Conservation (phyloP, 768 basidiomycete genomes). For the Infundibulicybe gibba region DNA sequence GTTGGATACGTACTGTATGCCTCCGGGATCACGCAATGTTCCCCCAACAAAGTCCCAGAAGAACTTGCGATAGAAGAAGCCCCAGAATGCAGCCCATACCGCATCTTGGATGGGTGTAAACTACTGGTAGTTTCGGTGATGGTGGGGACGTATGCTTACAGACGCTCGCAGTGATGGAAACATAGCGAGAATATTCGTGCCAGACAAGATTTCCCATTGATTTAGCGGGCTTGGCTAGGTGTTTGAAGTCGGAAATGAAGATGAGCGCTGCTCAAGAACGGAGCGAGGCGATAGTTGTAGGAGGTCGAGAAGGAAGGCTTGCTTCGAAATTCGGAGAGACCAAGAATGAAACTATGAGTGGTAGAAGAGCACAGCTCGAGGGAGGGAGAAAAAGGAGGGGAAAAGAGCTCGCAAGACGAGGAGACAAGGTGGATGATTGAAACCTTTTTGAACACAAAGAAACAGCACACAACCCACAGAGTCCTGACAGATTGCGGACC, state of each 20-base stretch:
- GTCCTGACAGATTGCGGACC: not conserved
- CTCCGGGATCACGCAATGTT: constrained; percentile 73
- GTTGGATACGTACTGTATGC: constrained; percentile 50
- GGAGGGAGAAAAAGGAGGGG: constrained; percentile 25
- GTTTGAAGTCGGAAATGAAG: constrained; percentile 6
- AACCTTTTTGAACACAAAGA: constrained; percentile 8
- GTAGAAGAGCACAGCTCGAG: constrained; percentile 34
- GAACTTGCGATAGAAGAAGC: constrained; percentile 85
- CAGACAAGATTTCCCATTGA: constrained; percentile 80
- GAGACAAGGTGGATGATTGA: constrained; percentile 22
- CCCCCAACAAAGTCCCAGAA: constrained; percentile 96
- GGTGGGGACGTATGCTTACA: constrained; percentile 47
- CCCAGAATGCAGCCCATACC: constrained; percentile 81
- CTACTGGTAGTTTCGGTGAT: constrained; percentile 1
- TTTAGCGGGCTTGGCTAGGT: constrained; percentile 8
- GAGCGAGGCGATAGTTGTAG: constrained; percentile 8
- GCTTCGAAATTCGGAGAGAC: constrained; percentile 20
- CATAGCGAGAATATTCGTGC: constrained; percentile 72
- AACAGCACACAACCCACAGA: constrained; percentile 8
- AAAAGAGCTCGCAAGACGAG: constrained; percentile 36
- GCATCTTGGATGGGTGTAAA: constrained; percentile 44
- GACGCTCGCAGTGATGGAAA: constrained; percentile 64
- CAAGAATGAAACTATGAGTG: constrained; percentile 21
- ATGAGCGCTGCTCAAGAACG: constrained; percentile 13
- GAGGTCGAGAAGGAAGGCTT: constrained; percentile 15